Evolutionary conservation across 2,329 filamentous ascomycete species (phyloP).

Genomic region (Cercospora zeina): DNA sequence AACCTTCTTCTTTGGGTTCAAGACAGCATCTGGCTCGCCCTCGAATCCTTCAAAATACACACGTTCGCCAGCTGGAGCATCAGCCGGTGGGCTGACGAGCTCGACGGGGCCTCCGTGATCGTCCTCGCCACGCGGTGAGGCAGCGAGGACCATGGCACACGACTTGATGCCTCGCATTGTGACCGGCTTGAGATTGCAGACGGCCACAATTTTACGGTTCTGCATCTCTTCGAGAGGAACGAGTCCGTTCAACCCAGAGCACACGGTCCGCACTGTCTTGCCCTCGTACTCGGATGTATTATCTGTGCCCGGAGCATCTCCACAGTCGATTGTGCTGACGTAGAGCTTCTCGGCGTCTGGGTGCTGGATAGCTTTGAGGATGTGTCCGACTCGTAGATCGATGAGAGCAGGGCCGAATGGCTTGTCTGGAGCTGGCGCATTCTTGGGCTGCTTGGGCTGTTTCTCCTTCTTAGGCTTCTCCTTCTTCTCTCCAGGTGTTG

Average conservation of each 20-base stretch:
- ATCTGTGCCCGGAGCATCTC: conserved; percentile 79
- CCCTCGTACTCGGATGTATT: conserved; percentile 91
- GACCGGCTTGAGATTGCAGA: conserved; percentile 97
- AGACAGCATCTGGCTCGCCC: conserved; percentile 84
- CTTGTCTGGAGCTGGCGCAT: conserved; percentile 64
- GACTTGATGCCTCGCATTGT: conserved; percentile 93
- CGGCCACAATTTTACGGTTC: conserved; percentile 87
- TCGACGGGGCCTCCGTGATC: conserved; percentile 89
- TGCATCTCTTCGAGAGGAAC: conserved; percentile 96
- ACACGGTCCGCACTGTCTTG: conserved; percentile 89
- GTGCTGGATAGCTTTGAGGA: conserved; percentile 92
- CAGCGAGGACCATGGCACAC: conserved; percentile 89
- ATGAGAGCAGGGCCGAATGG: conserved; percentile 82
- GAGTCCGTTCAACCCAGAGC: conserved; percentile 92
- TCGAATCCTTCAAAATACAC: conserved; percentile 94
- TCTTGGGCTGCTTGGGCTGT: conserved; percentile 68
- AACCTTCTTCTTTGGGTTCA: conserved; percentile 99
- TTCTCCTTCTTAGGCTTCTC: conserved; percentile 90
- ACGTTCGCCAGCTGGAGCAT: conserved; percentile 76
- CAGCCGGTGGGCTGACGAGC: conserved; percentile 79
- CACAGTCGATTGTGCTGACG: conserved; percentile 93
- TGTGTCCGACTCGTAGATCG: conserved; percentile 94
- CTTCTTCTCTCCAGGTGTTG: conserved; percentile 50
- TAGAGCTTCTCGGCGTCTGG: conserved; percentile 95
- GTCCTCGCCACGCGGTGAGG: conserved; percentile 82